Conservation (phyloP, 192 early-diverging fungal species). For the Backusella psychrophila region DNA sequence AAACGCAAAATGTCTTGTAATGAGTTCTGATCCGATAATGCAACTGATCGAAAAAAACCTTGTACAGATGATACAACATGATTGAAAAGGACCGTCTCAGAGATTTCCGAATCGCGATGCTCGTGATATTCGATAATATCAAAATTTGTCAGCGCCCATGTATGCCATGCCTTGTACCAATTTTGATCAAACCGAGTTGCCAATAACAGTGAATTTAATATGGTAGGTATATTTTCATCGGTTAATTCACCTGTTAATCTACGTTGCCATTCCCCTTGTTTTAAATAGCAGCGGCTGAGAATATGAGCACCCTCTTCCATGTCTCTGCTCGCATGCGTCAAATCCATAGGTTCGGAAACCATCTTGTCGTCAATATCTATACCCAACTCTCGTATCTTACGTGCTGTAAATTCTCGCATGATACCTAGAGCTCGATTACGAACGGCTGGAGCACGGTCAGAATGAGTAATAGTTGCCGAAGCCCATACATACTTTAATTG, state of each 20-base stretch:
- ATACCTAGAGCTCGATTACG: conserved; percentile 66
- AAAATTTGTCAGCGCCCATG: conserved; percentile 94
- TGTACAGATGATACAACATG: conserved; percentile 90
- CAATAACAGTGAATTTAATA: conserved; percentile 75
- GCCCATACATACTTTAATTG: conserved; percentile 92
- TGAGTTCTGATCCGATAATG: conserved; percentile 78
- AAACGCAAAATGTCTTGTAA: conserved; percentile 93
- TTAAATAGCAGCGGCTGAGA: conserved; percentile 87
- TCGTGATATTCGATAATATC: conserved; percentile 80
- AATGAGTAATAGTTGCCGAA: conserved; percentile 25
- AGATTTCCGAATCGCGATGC: conserved; percentile 38
- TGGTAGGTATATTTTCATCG: conserved; percentile 59
- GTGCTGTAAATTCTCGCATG: conserved; percentile 76
- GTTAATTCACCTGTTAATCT: conserved; percentile 46
- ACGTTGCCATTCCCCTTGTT: conserved; percentile 93
- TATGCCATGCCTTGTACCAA: conserved; percentile 98
- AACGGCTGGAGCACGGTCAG: conserved; percentile 33
- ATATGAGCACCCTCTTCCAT: conserved; percentile 47
- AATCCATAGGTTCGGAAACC: conserved; percentile 42
- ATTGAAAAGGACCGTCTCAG: conserved; percentile 43
- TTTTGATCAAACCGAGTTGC: conserved; percentile 87
- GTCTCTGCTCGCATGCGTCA: conserved; percentile 36
- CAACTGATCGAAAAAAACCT: conserved; percentile 92
- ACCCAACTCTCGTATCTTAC: conserved; percentile 70
- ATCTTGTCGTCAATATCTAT: conserved; percentile 49